Evolutionary conservation across 345 rosid species (phyloP).

Genomic region (Punica granatum): DNA sequence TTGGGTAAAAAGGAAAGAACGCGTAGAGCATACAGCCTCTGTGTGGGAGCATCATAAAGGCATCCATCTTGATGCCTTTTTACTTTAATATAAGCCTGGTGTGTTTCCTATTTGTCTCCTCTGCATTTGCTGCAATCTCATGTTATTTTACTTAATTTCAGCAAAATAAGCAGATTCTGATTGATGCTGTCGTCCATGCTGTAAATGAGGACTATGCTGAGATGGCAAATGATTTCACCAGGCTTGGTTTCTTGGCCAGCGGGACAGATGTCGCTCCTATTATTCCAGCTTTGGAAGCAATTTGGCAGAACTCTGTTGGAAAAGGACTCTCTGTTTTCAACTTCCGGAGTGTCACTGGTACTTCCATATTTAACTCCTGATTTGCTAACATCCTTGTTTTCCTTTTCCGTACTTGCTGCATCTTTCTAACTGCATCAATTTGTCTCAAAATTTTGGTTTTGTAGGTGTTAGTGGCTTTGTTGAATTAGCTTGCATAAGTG

Average conservation of each 20-base stretch:
- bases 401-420: not conserved
- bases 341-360: constrained; percentile 92
- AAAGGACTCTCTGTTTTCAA: constrained; percentile 93
- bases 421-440: not conserved
- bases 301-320: constrained; percentile 94
- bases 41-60: not conserved
- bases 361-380: constrained; percentile 5
- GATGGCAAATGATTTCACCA: constrained; percentile 99
- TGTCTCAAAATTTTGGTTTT: not conserved
- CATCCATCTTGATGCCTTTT: not conserved
- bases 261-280: constrained; percentile 94
- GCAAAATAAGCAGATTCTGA: constrained; percentile 96
- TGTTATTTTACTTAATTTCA: constrained; percentile 26
- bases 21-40: not conserved
- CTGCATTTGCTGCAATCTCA: not conserved
- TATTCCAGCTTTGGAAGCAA: constrained; percentile 94
- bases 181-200: constrained; percentile 98
- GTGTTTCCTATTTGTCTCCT: not conserved
- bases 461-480: not conserved
- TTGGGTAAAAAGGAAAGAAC: not conserved
- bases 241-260: constrained; percentile 96
- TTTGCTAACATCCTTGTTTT: not conserved
- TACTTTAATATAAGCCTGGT: not conserved
- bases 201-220: constrained; percentile 94
- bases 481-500: not conserved